Conservation (phyloP, 202 grass and related monocot genomes). For the Elaeis oleifera region DNA sequence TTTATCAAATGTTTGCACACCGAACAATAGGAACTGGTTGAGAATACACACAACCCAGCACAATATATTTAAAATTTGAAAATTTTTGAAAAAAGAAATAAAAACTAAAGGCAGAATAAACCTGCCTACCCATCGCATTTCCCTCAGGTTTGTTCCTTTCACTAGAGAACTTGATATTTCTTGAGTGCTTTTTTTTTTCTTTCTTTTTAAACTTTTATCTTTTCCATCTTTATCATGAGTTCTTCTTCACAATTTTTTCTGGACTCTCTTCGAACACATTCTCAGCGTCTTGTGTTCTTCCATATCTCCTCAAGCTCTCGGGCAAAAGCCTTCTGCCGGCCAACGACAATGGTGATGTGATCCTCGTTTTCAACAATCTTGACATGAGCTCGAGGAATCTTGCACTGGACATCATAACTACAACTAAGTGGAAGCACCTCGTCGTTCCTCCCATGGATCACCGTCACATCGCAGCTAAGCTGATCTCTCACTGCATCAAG, state of each 20-base stretch:
- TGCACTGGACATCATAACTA: constrained; percentile 61
- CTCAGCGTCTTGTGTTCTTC: constrained; percentile 26
- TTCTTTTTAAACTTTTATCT: background rate
- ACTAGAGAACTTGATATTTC: no score
- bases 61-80: no score
- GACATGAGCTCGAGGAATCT: constrained; percentile 63
- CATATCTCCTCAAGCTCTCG: constrained; percentile 90
- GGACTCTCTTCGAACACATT: background rate
- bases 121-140: no score
- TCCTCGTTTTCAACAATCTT: constrained; percentile 67
- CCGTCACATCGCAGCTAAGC: constrained; percentile 60
- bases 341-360: constrained; percentile 89
- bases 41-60: no score
- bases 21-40: no score
- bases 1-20: no score
- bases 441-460: constrained; percentile 83
- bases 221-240: background rate
- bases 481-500: constrained; percentile 62
- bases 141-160: no score
- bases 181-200: background rate
- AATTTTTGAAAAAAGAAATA: no score
- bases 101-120: no score
- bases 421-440: constrained; percentile 82
- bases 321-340: constrained; percentile 70
- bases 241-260: background rate